A percentile compares a stretch with the other conserved stretches of the same genome.
phyloP scores from a whole-genome alignment of 1,284 basidiomycete genomes.

The Uromyces viciae-fabae region DNA sequence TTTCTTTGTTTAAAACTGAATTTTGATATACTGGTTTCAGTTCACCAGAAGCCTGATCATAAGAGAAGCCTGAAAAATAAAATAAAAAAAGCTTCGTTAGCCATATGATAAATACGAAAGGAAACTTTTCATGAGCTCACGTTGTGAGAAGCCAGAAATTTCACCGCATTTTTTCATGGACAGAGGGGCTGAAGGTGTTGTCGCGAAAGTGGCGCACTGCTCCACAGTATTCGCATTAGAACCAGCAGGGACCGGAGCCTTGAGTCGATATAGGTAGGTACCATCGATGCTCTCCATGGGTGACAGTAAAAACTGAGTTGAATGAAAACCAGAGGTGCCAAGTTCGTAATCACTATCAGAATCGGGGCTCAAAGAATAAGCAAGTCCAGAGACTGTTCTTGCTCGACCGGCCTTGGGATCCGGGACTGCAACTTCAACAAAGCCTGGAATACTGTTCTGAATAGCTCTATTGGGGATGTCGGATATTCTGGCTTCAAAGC shows the following conservation, averaged over 20 bases:
- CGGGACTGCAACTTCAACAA: conserved; percentile 50
- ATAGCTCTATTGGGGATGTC: not conserved
- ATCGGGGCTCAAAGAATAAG: conserved; percentile 47
- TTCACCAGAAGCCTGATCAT: conserved; percentile 25
- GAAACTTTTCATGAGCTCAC: conserved; percentile 4
- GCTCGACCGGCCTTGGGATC: conserved; percentile 47
- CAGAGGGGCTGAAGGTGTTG: conserved; percentile 48
- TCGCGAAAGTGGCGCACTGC: conserved; percentile 50
- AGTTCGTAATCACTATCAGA: conserved; percentile 47
- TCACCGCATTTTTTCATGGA: conserved; percentile 48
- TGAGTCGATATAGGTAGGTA: conserved; percentile 47
- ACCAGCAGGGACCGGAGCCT: conserved; percentile 49
- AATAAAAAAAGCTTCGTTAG: not conserved
- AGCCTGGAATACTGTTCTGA: conserved; percentile 49
- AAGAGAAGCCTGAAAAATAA: conserved; percentile 21
- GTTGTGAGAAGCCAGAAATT: conserved; percentile 48
- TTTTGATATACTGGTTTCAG: conserved; percentile 23
- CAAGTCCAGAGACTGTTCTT: conserved; percentile 49
- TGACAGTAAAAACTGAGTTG: conserved; percentile 50
- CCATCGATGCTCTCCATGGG: conserved; percentile 30
- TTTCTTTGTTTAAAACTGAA: not conserved
- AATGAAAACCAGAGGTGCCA: conserved; percentile 49
- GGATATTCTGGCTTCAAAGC: not conserved
- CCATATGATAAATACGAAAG: not conserved
- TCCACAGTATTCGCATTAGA: conserved; percentile 46